A percentile compares a stretch with the other conserved stretches of the same genome.
phyloP scores from a whole-genome alignment of 169 alveolate genomes.

The Plasmodium sp. region DNA sequence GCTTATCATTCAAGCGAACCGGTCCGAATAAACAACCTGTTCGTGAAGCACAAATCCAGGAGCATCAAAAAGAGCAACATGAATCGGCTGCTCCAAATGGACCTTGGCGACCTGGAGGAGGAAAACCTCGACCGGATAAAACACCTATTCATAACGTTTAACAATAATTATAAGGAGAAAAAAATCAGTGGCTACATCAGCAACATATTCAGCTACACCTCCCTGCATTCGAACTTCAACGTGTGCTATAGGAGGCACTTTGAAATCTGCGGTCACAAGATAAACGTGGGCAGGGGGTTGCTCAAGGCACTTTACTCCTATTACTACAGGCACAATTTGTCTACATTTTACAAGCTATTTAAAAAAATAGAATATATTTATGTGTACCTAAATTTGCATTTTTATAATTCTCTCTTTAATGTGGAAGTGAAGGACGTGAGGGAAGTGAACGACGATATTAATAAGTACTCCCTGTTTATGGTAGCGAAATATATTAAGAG shows the following conservation, averaged over 20 bases:
- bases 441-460: conserved; percentile 28
- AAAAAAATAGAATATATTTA: conserved; percentile 67
- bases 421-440: conserved; percentile 35
- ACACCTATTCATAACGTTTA: conserved; percentile 46
- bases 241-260: conserved; percentile 23
- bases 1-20: background rate
- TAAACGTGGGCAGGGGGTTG: conserved; percentile 18
- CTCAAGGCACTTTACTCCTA: conserved; percentile 35
- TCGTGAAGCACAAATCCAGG: conserved; percentile 21
- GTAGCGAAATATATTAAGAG: conserved; percentile 19
- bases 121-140: conserved; percentile 54
- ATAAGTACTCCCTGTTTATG: conserved; percentile 28
- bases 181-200: conserved; percentile 49
- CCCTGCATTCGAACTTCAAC: conserved; percentile 54
- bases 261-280: conserved; percentile 11
- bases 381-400: conserved; percentile 20
- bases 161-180: conserved; percentile 53
- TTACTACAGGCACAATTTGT: conserved; percentile 49
- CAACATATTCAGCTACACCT: conserved; percentile 34
- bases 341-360: conserved; percentile 37
- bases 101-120: conserved; percentile 16
- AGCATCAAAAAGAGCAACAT: conserved; percentile 4
- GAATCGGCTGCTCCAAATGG: conserved; percentile 4
- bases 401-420: conserved; percentile 24
- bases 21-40: conserved; percentile 4